A percentile compares a stretch with the other conserved stretches of the same genome.
phyloP scores from a whole-genome alignment of 2,329 filamentous ascomycete species.

The Penicillium nordicum region DNA sequence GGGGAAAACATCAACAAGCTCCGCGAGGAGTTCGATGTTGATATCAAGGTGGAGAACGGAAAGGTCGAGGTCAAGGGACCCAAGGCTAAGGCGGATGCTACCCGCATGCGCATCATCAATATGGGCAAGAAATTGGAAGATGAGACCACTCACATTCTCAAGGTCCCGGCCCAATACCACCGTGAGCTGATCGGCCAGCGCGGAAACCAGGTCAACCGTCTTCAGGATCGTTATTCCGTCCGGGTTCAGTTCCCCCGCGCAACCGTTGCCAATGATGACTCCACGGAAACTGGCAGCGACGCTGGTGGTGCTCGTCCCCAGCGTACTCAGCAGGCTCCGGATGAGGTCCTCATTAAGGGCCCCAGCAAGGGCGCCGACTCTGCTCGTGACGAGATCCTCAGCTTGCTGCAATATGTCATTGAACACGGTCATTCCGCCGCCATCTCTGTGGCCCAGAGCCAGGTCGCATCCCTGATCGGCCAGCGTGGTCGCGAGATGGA shows the following conservation, averaged over 20 bases:
- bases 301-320: constrained; percentile 57
- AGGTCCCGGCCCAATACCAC: constrained; percentile 92
- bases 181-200: constrained; percentile 87
- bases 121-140: constrained; percentile 83
- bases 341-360: constrained; percentile 88
- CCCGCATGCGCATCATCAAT: constrained; percentile 74
- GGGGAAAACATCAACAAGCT: constrained; percentile 68
- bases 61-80: constrained; percentile 95
- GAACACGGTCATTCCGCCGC: constrained; percentile 79
- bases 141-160: constrained; percentile 80
- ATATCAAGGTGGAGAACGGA: constrained; percentile 87
- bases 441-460: constrained; percentile 82
- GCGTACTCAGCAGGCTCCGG: constrained; percentile 69
- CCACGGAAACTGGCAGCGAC: constrained; percentile 66
- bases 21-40: constrained; percentile 67
- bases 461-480: constrained; percentile 91
- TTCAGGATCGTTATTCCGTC: constrained; percentile 90
- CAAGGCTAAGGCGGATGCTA: constrained; percentile 86
- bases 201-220: constrained; percentile 82
- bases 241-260: constrained; percentile 89
- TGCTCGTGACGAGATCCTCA: constrained; percentile 86
- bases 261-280: constrained; percentile 53
- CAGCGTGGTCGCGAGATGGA: constrained; percentile 88
- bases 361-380: constrained; percentile 90
- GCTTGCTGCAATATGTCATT: constrained; percentile 80